phyloP scores from a whole-genome alignment of 768 basidiomycete genomes.

The Termitomyces titanicus region DNA sequence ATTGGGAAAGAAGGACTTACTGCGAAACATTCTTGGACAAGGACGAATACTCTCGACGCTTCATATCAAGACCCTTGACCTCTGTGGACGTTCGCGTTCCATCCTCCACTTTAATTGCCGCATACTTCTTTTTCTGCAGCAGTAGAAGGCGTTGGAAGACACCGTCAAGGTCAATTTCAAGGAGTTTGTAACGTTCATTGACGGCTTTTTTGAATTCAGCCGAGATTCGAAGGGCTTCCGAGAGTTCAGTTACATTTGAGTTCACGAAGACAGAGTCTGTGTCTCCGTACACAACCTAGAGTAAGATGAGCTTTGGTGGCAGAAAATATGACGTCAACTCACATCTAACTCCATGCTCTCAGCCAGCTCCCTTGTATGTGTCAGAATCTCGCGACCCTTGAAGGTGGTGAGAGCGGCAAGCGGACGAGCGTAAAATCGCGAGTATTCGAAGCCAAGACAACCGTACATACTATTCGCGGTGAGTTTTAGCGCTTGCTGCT shows the following conservation, averaged over 20 bases:
- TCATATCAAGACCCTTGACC: slow-evolving; percentile 98
- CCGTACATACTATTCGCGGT: slow-evolving; percentile 99
- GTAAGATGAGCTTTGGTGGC: not conserved
- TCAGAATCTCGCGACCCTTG: slow-evolving; percentile 97
- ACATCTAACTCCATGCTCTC: slow-evolving; percentile 90
- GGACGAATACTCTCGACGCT: slow-evolving; percentile 90
- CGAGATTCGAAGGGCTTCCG: slow-evolving; percentile 89
- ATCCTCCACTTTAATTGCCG: slow-evolving; percentile 92
- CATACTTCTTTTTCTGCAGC: slow-evolving; percentile 99
- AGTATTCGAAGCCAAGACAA: slow-evolving; percentile 96
- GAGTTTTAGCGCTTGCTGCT: slow-evolving; percentile 93
- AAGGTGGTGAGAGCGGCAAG: slow-evolving; percentile 97
- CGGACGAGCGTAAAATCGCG: slow-evolving; percentile 93
- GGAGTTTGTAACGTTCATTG: slow-evolving; percentile 90
- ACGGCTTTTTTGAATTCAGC: slow-evolving; percentile 92
- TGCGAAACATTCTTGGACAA: slow-evolving; percentile 91
- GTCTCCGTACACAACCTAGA: slow-evolving; percentile 95
- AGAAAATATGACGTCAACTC: slow-evolving; percentile 23
- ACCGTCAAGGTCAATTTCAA: slow-evolving; percentile 95
- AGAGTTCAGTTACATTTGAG: slow-evolving; percentile 85
- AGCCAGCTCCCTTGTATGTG: slow-evolving; percentile 87
- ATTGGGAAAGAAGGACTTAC: slow-evolving; percentile 44
- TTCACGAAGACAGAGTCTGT: slow-evolving; percentile 99
- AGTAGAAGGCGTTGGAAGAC: slow-evolving; percentile 91
- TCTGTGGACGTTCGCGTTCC: slow-evolving; percentile 75